These are phyloP conservation scores for Jatropha multifida DNA, from an alignment of 441 rosid genomes.

Conservation along the genomic window DNA sequence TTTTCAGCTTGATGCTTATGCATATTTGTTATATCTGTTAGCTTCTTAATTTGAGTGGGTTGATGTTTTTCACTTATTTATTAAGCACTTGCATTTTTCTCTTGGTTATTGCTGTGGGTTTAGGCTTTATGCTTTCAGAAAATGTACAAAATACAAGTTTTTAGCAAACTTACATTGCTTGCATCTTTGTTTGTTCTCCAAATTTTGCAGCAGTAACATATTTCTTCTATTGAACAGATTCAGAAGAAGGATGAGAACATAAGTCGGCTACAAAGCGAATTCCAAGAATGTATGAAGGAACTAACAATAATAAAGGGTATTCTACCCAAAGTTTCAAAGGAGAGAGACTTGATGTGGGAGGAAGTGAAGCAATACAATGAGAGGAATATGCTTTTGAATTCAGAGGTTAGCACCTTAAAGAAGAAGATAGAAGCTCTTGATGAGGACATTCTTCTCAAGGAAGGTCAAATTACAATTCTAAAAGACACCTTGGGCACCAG, in stretches of 20 bases:
- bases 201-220: neutral
- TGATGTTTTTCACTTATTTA: too few species aligned
- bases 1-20: too few species aligned
- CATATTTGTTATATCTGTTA: too few species aligned
- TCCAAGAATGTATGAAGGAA: slow-evolving; percentile 66
- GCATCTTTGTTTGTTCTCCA: neutral
- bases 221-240: slow-evolving; percentile 41
- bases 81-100: too few species aligned
- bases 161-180: neutral
- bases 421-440: slow-evolving; percentile 72
- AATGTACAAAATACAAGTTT: neutral
- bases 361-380: slow-evolving; percentile 74
- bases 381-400: slow-evolving; percentile 78
- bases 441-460: slow-evolving; percentile 79
- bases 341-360: slow-evolving; percentile 89
- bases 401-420: slow-evolving; percentile 62
- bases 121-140: neutral
- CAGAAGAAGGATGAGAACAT: slow-evolving; percentile 73
- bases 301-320: slow-evolving; percentile 45
- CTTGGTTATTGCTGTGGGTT: too few species aligned
- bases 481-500: slow-evolving; percentile 66
- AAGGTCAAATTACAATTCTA: slow-evolving; percentile 90
- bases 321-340: slow-evolving; percentile 66
- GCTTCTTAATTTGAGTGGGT: too few species aligned
- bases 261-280: slow-evolving; percentile 46